Conservation (phyloP, 352 stramenopile genomes). For the Pythium phragmitis region DNA sequence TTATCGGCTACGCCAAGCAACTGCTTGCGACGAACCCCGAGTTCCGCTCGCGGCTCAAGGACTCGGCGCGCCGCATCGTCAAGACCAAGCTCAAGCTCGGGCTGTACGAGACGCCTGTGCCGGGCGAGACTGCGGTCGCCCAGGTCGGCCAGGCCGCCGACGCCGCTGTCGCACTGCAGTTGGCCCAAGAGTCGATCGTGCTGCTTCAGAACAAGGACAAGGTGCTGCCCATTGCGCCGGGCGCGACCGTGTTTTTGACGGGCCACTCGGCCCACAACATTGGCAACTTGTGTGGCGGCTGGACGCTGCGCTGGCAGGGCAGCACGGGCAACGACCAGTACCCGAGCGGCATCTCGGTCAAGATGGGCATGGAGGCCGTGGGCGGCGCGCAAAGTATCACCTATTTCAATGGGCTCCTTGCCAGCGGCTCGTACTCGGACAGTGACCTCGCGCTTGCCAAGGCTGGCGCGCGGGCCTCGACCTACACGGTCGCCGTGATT, state of each 20-base stretch:
- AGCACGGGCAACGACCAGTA: constrained; percentile 61
- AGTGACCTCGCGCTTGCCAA: constrained; percentile 47
- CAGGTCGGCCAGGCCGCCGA: constrained; percentile 31
- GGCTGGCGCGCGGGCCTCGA: constrained; percentile 37
- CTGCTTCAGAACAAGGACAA: constrained; percentile 82
- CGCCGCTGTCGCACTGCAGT: constrained; percentile 20
- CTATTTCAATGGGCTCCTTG: constrained; percentile 56
- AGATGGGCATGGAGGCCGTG: constrained; percentile 48
- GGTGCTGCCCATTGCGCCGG: constrained; percentile 47
- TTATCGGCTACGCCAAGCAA: constrained; percentile 32
- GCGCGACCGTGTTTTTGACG: constrained; percentile 58
- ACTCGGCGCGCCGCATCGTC: constrained; percentile 28
- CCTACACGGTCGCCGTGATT: constrained; percentile 77
- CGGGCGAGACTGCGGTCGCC: constrained; percentile 23
- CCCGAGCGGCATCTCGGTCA: constrained; percentile 64
- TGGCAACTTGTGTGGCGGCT: constrained; percentile 76
- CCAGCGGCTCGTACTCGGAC: constrained; percentile 49
- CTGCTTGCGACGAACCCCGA: constrained; percentile 30
- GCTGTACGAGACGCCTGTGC: constrained; percentile 27
- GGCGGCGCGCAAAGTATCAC: constrained; percentile 32
- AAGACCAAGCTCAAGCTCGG: constrained; percentile 30
- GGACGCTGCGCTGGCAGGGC: constrained; percentile 88
- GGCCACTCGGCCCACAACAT: constrained; percentile 69
- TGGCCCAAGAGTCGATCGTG: constrained; percentile 47
- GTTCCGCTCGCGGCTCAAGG: constrained; percentile 19